Evolutionary conservation across 2,329 filamentous ascomycete species (phyloP), one percentile per base, ranked within the genome.

Genomic region (Diaporthe citri): DNA sequence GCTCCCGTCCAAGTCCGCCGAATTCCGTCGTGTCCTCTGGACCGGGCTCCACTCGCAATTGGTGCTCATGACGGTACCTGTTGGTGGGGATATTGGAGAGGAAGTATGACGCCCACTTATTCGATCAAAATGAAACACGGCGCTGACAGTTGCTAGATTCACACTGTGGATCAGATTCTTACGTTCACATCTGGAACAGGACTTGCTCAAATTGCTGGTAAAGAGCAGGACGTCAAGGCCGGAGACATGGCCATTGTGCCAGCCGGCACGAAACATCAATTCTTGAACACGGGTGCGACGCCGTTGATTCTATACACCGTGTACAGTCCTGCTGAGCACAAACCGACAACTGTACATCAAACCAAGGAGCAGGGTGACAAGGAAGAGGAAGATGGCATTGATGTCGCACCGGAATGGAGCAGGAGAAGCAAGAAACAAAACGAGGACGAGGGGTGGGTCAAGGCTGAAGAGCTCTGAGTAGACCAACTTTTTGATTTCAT

Each of bases 221-320:
- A 89, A 72, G 88, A 92, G 71, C 90, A 92, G 73, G 82, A 84
- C 36, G 83, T 85, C 34, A 82, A 82, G 57, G 82, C 81, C 0
- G 82, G 83, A 20, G 82, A 84, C 55, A 81, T 84, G 75, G 82
- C 84, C 9, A 80, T 83, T 56, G 91, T 93, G 3, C 91, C 91
- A 0, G 91, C 91, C 0, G 91, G 91, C 0, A 93, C 91, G 2
- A 89, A 91, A 81, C 91, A 93, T 80, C 90, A 93, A 79, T 93
- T 93, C 80, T 83, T 92, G 67, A 93, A 92, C 74, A 90, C 85
- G 3, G 90, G 91, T 1, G 85, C 88, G 0, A 86, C 87, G 67
- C 90, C 91, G 2, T 80, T 93, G 70, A 89, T 92, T 77, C 80
- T 93, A 51, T 89, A 92, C 69, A 93, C 91, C 0, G 88, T 93